Percentiles rank a stretch among this genome's conserved stretches.
Conservation (phyloP, 164 flowering plant species). For the Saururus chinensis region DNA sequence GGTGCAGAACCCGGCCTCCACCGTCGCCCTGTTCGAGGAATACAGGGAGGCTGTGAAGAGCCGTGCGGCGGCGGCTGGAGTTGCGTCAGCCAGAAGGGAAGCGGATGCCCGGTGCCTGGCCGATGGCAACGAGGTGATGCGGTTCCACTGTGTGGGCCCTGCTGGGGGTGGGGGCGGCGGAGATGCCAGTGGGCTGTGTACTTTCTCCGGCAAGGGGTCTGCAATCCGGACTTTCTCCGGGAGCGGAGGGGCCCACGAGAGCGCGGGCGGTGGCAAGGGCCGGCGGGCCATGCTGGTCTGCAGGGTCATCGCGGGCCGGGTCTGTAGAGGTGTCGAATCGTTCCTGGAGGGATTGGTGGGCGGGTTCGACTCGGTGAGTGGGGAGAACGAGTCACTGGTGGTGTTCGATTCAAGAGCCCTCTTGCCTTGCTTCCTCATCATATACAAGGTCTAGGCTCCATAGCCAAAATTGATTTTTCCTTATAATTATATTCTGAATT, state of each 20-base stretch:
- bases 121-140: slow-evolving; percentile 95
- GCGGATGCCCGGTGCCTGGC: slow-evolving; percentile 73
- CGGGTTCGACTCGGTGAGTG: slow-evolving; percentile 77
- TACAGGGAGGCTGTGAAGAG: slow-evolving; percentile 60
- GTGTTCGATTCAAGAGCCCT: slow-evolving; percentile 90
- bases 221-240: slow-evolving; percentile 64
- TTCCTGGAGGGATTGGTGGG: slow-evolving; percentile 18
- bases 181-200: slow-evolving; percentile 34
- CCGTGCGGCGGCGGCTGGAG: slow-evolving; percentile 24
- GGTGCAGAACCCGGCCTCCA: slow-evolving; percentile 49
- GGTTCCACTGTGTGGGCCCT: slow-evolving; percentile 74
- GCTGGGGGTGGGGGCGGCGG: slow-evolving; percentile 15
- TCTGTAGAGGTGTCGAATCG: slow-evolving; percentile 45
- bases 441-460: slow-evolving; percentile 45
- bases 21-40: slow-evolving; percentile 78
- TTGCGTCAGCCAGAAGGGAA: slow-evolving; percentile 11
- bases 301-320: slow-evolving; percentile 91
- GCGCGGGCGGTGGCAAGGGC: slow-evolving; percentile 70
- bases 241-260: slow-evolving; percentile 76
- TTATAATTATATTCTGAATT: not conserved
- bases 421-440: slow-evolving; percentile 87
- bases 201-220: slow-evolving; percentile 38
- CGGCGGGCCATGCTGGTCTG: slow-evolving; percentile 88
- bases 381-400: slow-evolving; percentile 62
- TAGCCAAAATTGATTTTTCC: not conserved